phyloP scores from a whole-genome alignment of 805 yeast genomes.

The Kuraishia ogatae region DNA sequence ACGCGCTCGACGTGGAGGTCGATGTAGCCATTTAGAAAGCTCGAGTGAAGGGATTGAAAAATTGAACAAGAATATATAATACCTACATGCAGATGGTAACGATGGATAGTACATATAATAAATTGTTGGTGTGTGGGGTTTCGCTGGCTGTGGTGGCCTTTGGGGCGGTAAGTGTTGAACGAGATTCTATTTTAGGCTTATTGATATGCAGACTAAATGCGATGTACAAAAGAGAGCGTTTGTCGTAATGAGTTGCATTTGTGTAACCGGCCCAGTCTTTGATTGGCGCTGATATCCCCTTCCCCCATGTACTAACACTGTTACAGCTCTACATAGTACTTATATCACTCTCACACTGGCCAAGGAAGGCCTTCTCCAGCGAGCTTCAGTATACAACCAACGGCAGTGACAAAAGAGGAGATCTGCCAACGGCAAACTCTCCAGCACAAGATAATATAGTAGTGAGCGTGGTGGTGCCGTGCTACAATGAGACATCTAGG shows the following conservation, averaged over 20 bases:
- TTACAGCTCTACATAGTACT: neutral
- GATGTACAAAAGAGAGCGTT: neutral
- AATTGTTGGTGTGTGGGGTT: neutral
- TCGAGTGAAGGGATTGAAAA: neutral
- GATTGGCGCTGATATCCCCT: too few species aligned
- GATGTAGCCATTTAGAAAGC: neutral
- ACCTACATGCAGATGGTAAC: neutral
- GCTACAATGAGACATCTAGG: conserved; percentile 78
- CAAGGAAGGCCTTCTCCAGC: conserved; percentile 43
- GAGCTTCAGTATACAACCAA: conserved; percentile 49
- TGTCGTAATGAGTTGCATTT: neutral
- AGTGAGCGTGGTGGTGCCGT: conserved; percentile 83
- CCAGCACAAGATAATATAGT: conserved; percentile 32
- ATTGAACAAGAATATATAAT: neutral
- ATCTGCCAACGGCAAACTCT: conserved; percentile 24
- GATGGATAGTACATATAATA: neutral
- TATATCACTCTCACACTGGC: conserved; percentile 48
- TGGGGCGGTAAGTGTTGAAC: neutral
- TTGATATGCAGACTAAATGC: neutral
- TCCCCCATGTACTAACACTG: neutral
- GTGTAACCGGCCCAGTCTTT: too few species aligned
- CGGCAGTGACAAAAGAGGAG: conserved; percentile 18
- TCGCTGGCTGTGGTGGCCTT: neutral
- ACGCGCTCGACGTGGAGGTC: neutral
- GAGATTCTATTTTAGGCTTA: neutral